Conservation (phyloP, 495 filamentous ascomycete species). For the Penicillium paradoxum region DNA sequence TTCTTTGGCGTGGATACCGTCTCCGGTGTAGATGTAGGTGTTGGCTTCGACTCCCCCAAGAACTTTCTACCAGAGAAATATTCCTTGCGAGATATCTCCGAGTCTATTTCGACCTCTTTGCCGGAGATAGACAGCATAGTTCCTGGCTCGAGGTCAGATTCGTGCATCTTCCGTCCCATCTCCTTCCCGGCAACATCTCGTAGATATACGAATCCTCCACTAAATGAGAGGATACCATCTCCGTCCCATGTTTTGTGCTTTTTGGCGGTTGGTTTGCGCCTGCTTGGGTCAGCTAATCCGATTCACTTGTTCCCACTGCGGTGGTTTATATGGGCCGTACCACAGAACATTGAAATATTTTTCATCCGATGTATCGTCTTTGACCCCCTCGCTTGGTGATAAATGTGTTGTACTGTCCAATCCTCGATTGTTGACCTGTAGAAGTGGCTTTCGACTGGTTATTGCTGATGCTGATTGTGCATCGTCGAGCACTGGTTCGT, state of each 20-base stretch:
- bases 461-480: slow-evolving; percentile 4
- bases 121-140: slow-evolving; percentile 60
- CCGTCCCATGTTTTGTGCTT: slow-evolving; percentile 88
- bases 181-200: slow-evolving; percentile 63
- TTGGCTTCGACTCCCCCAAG: slow-evolving; percentile 24
- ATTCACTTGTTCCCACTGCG: not conserved
- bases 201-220: slow-evolving; percentile 55
- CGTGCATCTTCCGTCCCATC: slow-evolving; percentile 56
- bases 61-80: slow-evolving; percentile 57
- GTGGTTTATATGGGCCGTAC: slow-evolving; percentile 31
- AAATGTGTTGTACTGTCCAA: slow-evolving; percentile 10
- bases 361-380: slow-evolving; percentile 25
- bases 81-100: slow-evolving; percentile 56
- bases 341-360: slow-evolving; percentile 66
- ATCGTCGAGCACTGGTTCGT: slow-evolving; percentile 12
- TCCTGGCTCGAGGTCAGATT: slow-evolving; percentile 54
- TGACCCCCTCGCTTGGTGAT: not conserved
- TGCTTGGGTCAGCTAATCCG: slow-evolving; percentile 20
- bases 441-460: slow-evolving; percentile 24
- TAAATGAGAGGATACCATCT: slow-evolving; percentile 63
- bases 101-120: slow-evolving; percentile 72
- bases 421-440: slow-evolving; percentile 29
- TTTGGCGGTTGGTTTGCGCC: slow-evolving; percentile 71
- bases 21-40: not conserved
- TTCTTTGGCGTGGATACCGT: slow-evolving; percentile 14